A percentile compares a stretch with the other conserved stretches of the same genome.
Conservation (phyloP, 768 basidiomycete species). For the Phanerochaete carnosa region DNA sequence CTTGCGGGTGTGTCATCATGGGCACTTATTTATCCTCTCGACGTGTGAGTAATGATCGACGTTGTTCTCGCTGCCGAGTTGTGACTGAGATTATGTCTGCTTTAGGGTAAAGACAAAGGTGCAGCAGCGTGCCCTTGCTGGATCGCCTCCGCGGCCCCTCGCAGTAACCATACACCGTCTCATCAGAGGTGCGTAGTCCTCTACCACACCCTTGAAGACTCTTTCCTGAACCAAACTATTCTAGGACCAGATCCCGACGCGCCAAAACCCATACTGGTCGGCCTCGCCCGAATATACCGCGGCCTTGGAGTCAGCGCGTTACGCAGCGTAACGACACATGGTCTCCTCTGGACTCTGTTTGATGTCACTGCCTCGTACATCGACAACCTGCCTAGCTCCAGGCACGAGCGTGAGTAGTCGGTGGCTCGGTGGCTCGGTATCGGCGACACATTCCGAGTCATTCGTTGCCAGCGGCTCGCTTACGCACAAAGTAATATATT, state of each 20-base stretch:
- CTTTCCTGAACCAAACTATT: background rate
- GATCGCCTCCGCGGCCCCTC: conserved; percentile 66
- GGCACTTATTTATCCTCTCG: conserved; percentile 81
- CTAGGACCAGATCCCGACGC: conserved; percentile 75
- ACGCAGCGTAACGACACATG: conserved; percentile 91
- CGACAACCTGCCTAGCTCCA: conserved; percentile 44
- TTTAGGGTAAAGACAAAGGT: conserved; percentile 88
- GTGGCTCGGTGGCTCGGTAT: background rate
- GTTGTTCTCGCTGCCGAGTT: background rate
- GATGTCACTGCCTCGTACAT: conserved; percentile 77
- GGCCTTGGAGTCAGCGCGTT: conserved; percentile 93
- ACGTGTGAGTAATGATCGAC: conserved; percentile 62
- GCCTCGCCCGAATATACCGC: conserved; percentile 83
- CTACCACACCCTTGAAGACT: background rate
- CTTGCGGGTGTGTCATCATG: conserved; percentile 71
- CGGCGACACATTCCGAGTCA: too few relatives aligned
- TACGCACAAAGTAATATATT: background rate
- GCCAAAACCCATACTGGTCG: conserved; percentile 73
- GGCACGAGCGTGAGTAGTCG: background rate
- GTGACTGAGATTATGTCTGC: too few relatives aligned
- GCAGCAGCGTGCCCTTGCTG: conserved; percentile 89
- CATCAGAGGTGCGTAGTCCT: conserved; percentile 58
- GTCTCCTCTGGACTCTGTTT: conserved; percentile 91
- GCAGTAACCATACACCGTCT: conserved; percentile 75
- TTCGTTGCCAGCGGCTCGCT: background rate